phyloP scores from a whole-genome alignment of 306 rosid species.

The Inga laurina region DNA sequence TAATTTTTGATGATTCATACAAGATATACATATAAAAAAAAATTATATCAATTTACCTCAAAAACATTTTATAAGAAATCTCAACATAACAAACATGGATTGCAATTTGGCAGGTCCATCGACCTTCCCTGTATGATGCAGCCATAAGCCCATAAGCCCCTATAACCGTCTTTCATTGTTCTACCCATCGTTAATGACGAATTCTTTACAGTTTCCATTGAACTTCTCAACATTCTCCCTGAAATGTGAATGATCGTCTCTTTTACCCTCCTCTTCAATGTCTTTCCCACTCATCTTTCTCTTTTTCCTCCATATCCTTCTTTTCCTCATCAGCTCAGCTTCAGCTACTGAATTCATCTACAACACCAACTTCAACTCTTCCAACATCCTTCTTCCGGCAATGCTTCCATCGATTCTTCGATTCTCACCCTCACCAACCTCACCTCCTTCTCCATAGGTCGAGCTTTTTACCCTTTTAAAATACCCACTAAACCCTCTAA shows the following conservation, averaged over 20 bases:
- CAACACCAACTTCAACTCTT: constrained; percentile 55
- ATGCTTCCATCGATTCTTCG: constrained; percentile 45
- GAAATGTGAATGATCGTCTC: not conserved
- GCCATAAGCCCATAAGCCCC: not conserved
- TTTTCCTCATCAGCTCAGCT: constrained; percentile 24
- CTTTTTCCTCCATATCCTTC: not conserved
- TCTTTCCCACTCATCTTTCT: constrained; percentile 19
- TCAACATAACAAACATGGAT: too few relatives aligned
- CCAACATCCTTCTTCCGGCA: constrained; percentile 41
- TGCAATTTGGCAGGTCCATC: not conserved
- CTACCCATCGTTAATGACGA: not conserved
- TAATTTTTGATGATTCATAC: too few relatives aligned
- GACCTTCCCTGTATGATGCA: not conserved
- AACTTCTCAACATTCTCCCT: not conserved
- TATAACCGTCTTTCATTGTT: not conserved
- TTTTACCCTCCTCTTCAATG: constrained; percentile 13
- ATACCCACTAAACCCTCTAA: constrained; percentile 36
- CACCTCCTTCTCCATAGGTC: constrained; percentile 48
- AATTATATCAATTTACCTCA: too few relatives aligned
- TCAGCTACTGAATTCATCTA: constrained; percentile 48
- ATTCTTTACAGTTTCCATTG: not conserved
- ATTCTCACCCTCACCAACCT: constrained; percentile 49
- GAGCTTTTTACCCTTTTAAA: constrained; percentile 51
- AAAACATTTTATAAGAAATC: too few relatives aligned
- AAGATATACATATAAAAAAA: too few relatives aligned